Percentiles rank a stretch among this genome's conserved stretches.
phyloP scores from a whole-genome alignment of 2,329 filamentous ascomycete species.

The Zymoseptoria brevis region DNA sequence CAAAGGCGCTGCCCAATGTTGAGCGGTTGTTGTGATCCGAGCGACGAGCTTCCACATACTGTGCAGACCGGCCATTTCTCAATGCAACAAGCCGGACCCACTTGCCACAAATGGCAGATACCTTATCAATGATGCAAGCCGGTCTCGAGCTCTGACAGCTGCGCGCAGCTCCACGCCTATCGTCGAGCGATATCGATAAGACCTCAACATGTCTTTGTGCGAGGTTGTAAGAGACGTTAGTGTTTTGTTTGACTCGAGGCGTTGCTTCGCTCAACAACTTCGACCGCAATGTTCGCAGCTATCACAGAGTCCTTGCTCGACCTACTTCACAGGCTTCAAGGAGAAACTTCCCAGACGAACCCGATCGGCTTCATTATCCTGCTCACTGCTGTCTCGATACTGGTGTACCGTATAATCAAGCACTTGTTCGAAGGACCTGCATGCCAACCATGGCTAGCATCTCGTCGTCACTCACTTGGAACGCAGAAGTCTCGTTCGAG shows the following conservation, averaged over 20 bases:
- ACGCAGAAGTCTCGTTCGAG: constrained; percentile 37
- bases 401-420: background rate
- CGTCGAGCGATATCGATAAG: background rate
- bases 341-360: no score
- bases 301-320: no score
- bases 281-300: no score
- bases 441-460: constrained; percentile 5
- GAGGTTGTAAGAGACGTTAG: no score
- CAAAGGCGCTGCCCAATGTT: constrained; percentile 9
- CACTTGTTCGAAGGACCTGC: background rate
- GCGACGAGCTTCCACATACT: background rate
- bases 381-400: background rate
- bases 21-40: constrained; percentile 10
- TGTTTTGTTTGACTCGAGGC: no score
- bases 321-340: no score
- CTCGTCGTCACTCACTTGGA: constrained; percentile 31
- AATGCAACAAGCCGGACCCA: background rate
- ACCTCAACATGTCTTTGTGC: background rate
- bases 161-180: background rate
- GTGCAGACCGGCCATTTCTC: background rate
- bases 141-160: no score
- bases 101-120: background rate
- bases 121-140: background rate
- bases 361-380: no score
- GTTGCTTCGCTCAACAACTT: no score